Evolutionary conservation across 2,329 filamentous ascomycete genomes (phyloP), one percentile per base, ranked within the genome.

Genomic region (Fusarium sp.): DNA sequence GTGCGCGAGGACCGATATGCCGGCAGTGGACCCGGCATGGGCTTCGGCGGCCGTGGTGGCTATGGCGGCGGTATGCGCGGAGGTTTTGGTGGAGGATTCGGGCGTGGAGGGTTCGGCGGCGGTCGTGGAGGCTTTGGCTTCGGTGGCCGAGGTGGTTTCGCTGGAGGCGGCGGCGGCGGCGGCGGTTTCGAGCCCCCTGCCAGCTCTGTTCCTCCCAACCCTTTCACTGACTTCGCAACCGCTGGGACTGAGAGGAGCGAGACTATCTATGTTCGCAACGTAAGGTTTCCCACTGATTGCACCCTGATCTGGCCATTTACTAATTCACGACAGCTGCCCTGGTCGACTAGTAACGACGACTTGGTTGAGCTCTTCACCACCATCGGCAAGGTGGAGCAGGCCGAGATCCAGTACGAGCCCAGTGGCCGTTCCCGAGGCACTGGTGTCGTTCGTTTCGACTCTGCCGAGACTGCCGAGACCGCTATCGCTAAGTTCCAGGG

Each of bases 291-390:
- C 15, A 10, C 8, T 8, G 7, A 4, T 31, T 13, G 11, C 9
- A 16, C 37, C 13, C 16, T n/a, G 18, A 23, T 23, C 13, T 15
- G 40, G 40, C 1, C 36, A 23, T 37, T 27, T 36, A 28, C 68
- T 78, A 60, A 77, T 56, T 76, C 67, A 76, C 15, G 48, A 43
- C 76, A 97, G 95, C 89, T 99, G 69, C 96, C 96, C 12, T 99
- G 96, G 96, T 98, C 96, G 30, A 99, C 96, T 15, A 98, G 95
- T 85, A 98, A 99, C 78, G 96, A 99, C 69, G 96, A 99, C 81
- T 86, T 99, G 28, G 90, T 98, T 61, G 96, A 99, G 80, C 88
- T 99, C 18, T 99, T 99, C 85, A 95, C 93, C 16, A 99, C 96
- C 11, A 99, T 99, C 77, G 96, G 96, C 70, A 97, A 97, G 81